Percentiles rank a stretch among this genome's conserved stretches.
phyloP scores from a whole-genome alignment of 2,329 filamentous ascomycete species.

The Didymella pinodella region DNA sequence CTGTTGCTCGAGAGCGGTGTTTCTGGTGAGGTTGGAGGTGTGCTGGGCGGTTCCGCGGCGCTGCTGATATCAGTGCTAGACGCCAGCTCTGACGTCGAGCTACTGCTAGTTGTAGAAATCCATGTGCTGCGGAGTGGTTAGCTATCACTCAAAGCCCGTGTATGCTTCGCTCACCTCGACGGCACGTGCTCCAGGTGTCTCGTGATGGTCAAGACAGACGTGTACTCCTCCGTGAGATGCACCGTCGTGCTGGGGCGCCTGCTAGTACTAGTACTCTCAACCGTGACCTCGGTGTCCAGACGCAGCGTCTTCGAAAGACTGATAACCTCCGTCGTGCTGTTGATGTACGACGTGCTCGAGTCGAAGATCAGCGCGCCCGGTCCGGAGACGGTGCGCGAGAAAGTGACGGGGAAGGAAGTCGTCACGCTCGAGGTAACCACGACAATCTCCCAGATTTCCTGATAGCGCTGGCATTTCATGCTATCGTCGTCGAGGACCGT shows the following conservation, averaged over 20 bases:
- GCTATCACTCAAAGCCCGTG: no score
- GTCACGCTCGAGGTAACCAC: conserved; percentile 51
- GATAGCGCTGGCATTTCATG: conserved; percentile 52
- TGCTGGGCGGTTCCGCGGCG: not conserved
- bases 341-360: conserved; percentile 51
- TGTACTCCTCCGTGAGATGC: not conserved
- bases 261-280: conserved; percentile 42
- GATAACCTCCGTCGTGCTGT: conserved; percentile 50
- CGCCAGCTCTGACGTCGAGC: not conserved
- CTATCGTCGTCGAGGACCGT: conserved; percentile 42
- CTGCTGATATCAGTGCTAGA: not conserved
- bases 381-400: conserved; percentile 51
- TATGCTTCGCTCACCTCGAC: not conserved
- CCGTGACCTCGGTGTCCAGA: conserved; percentile 48
- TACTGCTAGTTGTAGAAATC: not conserved
- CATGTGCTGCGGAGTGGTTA: conserved; percentile 1
- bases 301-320: conserved; percentile 51
- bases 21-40: not conserved
- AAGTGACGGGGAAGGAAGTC: conserved; percentile 47
- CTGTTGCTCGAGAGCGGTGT: not conserved
- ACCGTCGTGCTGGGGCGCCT: not conserved
- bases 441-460: conserved; percentile 54
- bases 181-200: conserved; percentile 4
- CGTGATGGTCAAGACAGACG: conserved; percentile 4
- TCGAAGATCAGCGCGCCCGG: conserved; percentile 49